Evolutionary conservation across 345 rosid species (phyloP), one percentile per base, ranked within the genome.

Genomic region (Sisymbrium altissimum): DNA sequence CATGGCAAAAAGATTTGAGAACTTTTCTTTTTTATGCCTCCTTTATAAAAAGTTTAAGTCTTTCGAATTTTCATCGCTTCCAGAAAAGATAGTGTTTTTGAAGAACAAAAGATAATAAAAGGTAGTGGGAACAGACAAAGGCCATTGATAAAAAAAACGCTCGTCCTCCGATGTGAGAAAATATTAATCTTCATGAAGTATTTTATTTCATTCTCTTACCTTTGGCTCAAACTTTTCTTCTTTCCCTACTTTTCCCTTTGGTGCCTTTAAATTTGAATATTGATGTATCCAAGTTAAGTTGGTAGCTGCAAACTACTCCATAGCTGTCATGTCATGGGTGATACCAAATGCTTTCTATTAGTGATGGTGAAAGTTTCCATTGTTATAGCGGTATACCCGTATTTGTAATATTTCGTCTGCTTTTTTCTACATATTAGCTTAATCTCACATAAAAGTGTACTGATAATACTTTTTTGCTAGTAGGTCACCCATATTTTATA

Each of bases 191-290:
- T 21, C 56, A 21, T 57, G 10, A 50, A 35, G 2, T 48, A 14
- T 58, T 46, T 29, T 49, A 40, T 76, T 62, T 54, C 44, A 35
- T 33, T 69, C 44, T 52, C 15, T 62, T 62, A 65, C 75, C 63
- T 76, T 76, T 63, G 66, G 75, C 75, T 63, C 61, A 54, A 70
- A 27, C 66, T 76, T 76, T 54, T 63, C 18, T 70, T 58, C 62
- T 33, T 66, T 50, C n/a, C 23, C 45, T 30, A 58, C 79, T 68
- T 76, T 63, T 44, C 64, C 43, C 55, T 63, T 54, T 43, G 54
- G 52, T 75, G 27, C 35, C 70, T 69, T 69, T 21, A 63, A 75
- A 63, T 39, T 76, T 70, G 71, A 76, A 70, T 36, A 17, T 36
- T 70, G 53, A 70, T 62, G 57, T 54, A 36, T 54, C 66, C 35